phyloP scores from a whole-genome alignment of 208 protist genomes.

The Leishmania lainsoni region DNA sequence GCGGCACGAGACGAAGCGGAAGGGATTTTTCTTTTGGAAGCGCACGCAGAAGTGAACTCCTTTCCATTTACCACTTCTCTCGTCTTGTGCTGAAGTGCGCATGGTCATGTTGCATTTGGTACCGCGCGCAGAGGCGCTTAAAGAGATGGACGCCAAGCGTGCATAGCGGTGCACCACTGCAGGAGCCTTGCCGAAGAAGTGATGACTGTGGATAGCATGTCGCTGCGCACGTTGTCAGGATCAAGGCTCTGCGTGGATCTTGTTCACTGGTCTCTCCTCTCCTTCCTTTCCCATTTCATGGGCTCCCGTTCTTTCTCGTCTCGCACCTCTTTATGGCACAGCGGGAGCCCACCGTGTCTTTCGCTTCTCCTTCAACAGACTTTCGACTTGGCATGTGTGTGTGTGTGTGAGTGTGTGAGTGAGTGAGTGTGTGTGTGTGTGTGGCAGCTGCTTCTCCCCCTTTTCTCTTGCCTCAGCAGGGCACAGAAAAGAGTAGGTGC shows the following conservation, averaged over 20 bases:
- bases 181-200: neutral
- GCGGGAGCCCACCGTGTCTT: neutral
- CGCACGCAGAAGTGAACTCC: neutral
- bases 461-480: neutral
- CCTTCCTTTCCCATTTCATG: neutral
- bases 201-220: neutral
- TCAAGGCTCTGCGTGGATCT: neutral
- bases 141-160: neutral
- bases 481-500: neutral
- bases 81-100: neutral
- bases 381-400: neutral
- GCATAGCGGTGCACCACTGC: neutral
- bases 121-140: neutral
- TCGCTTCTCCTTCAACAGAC: neutral
- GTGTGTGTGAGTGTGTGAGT: no score
- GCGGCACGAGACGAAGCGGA: neutral
- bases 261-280: neutral
- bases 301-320: neutral
- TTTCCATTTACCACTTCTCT: neutral
- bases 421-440: no score
- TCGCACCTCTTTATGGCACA: neutral
- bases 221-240: neutral
- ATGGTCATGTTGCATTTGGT: neutral
- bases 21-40: constrained; percentile 1
- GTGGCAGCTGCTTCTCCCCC: no score